Evolutionary conservation across 768 basidiomycete genomes (phyloP), one percentile per base, ranked within the genome.

Genomic region (Roridomyces roridus): DNA sequence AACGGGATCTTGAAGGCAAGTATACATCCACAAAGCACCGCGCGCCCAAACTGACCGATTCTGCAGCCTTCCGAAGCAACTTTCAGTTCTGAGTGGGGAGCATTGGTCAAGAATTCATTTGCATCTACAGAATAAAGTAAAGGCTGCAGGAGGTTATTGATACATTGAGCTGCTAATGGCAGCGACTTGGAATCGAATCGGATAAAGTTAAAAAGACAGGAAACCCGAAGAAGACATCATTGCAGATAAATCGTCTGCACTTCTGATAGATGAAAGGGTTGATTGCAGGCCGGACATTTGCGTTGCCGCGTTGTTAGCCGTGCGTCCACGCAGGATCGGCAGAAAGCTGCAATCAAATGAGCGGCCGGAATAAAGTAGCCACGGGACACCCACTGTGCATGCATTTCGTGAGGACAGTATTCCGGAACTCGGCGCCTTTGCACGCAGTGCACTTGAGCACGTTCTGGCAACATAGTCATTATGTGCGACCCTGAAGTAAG

Each of bases 381-480:
- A 20, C n/a, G n/a, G n/a, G n/a, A n/a, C n/a, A 85, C 92, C 61
- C 69, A 95, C 94, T 92, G 69, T 96, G 95, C 84, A 91, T 87
- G 78, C 94, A 96, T 70, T 93, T 94, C 29, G 86, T 89, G 58
- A 96, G 82, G 35, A 94, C 84, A 5, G 89, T 88, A 44, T 85
- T 84, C 18, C 94, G 88, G 74, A 94, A 87, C 56, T 85, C 80
- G 53, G 81, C 79, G 11, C 61, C 61, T 49, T 85, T 84, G 75
- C 96, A 98, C 6, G 91, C 94, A 12, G 92, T 91, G 70, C 96
- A 98, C 68, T 91, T 87, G 28, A 98, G 81, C 36, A 97, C 77
- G 69, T 81, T 82, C 95, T 96, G 70, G 17, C 31, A 25, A 42
- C 40, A 51, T 18, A 11, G 25, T 18, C 54, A 56, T 29, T 46